Evolutionary conservation across 1,284 basidiomycete species (phyloP), one percentile per base, ranked within the genome.

Genomic region (Microbotryomycetes sp.): DNA sequence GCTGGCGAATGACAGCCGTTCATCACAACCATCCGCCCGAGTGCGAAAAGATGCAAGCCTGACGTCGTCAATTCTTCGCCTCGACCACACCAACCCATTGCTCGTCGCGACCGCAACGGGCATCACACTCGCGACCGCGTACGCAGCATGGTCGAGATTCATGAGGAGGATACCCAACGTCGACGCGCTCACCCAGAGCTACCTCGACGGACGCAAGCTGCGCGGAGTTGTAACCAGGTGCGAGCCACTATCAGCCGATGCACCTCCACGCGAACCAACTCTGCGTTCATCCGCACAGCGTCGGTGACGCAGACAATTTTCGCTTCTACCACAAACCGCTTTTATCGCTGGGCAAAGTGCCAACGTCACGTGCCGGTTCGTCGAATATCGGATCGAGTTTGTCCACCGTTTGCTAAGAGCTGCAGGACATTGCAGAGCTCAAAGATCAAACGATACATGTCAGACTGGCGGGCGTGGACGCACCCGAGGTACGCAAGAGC

Each of bases 381-480:
- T 41, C 35, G n/a, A n/a, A n/a, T 41, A 9, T 41, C 35, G 35
- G 11, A 41, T 11, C 9, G 35, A 11, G 9, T 41, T 18, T 41
- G 35, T 18, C 35, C 18, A 41, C 11, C 35, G 9, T 41, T 41
- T 41, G 35, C 35, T 41, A 18, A 41, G 35, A 11, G 35, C 35
- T 11, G 9, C 35, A 41, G 9, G 11, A 9, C 18, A 27, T 15
- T 9, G n/a, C 88, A 59, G 88, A 82, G 1, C 77, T 91, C 54
- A 86, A 82, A 72, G 81, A 85, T 64, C 77, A 88, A 69, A 93
- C 90, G 0, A 79, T 94, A 21, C 85, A 87, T 69, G 84, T 96
- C 50, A 83, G 91, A 26, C 82, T 94, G 52, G 88, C 87, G 9
- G 91, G 88, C 0, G 83, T 91, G 11, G 91, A 96, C 73, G 91